Evolutionary conservation across 768 basidiomycete species (phyloP).

Genomic region (Dacryopinax primogenitus): DNA sequence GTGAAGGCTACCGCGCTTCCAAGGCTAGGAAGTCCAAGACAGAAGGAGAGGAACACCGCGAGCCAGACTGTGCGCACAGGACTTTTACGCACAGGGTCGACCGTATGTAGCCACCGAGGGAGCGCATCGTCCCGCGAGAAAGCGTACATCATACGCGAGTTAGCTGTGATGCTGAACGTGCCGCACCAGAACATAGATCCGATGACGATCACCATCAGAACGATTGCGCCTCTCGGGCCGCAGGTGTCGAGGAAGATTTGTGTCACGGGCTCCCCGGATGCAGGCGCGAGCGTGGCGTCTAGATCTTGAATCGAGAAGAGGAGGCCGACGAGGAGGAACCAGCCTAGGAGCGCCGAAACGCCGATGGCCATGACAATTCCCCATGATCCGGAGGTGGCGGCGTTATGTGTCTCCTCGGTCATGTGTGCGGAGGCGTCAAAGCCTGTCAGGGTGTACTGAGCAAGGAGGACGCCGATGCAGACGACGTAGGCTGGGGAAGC

Average conservation of each 20-base stretch:
- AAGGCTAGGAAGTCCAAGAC: slow-evolving; percentile 58
- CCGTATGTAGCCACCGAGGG: slow-evolving; percentile 53
- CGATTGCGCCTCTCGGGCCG: slow-evolving; percentile 59
- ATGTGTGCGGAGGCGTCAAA: slow-evolving; percentile 60
- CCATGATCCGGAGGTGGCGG: slow-evolving; percentile 49
- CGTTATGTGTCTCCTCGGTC: slow-evolving; percentile 66
- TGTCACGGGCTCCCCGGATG: slow-evolving; percentile 56
- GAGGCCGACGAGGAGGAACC: slow-evolving; percentile 59
- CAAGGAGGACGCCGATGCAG: slow-evolving; percentile 58
- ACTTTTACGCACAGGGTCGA: slow-evolving; percentile 44
- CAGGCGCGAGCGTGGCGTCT: slow-evolving; percentile 38
- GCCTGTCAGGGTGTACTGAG: slow-evolving; percentile 65
- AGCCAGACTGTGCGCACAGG: slow-evolving; percentile 75
- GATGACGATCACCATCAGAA: slow-evolving; percentile 59
- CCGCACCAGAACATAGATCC: slow-evolving; percentile 66
- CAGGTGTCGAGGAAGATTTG: slow-evolving; percentile 71
- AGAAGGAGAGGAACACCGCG: slow-evolving; percentile 61
- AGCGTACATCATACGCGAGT: slow-evolving; percentile 73
- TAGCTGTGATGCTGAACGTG: slow-evolving; percentile 65
- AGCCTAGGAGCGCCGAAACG: slow-evolving; percentile 57
- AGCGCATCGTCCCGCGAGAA: slow-evolving; percentile 65
- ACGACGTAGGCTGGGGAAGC: slow-evolving; percentile 60
- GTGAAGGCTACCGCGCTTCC: slow-evolving; percentile 60
- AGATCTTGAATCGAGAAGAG: slow-evolving; percentile 69
- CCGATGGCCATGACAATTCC: slow-evolving; percentile 62